Evolutionary conservation across 73 alveolate genomes (phyloP), one percentile per base, ranked within the genome.

Genomic region (Stentor roeselii): DNA sequence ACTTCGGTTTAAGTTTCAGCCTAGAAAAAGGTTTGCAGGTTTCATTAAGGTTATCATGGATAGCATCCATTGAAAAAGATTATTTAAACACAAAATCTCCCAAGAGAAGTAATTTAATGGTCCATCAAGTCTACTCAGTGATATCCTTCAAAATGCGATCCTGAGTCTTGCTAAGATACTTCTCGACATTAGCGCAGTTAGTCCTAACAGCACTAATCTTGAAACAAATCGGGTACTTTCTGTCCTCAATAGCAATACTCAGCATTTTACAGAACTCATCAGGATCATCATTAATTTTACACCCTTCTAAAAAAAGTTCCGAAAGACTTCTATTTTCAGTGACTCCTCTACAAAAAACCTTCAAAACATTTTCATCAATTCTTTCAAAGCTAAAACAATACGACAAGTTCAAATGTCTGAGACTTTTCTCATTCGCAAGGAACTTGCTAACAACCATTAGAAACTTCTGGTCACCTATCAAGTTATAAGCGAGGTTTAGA

Each of bases 281-380:
- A 21, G 80, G 80, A 67, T 67, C 80, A 21, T 67, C 80, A 30
- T 32, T n/a, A 21, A 67, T 67, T 67, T 67, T 67, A 21, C n/a
- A 21, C 80, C 80, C 80, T 67, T 67, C 80, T 11, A 21, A 30
- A 21, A 67, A 27, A n/a, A 67, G 34, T 67, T 67, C 80, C 21
- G 42, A 21, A 21, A 67, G 37, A n/a, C 42, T 27, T 21, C 37
- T 32, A 67, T 67, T 67, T 32, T 67, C 41, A 21, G 80, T 67
- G 11, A 67, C n/a, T 11, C 41, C n/a, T 2, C 34, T 32, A 67
- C 80, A 67, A 1, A 67, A 67, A 27, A 11, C 37, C 14, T 30
- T 21, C n/a, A 67, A 27, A 2, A 40, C 37, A 36, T 21, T 21
- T 32, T 21, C 21, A 1, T 67, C 80, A 27, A 34, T 11, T 27